Evolutionary conservation across 257 asterid genomes (phyloP).

Genomic region (Cordia subcordata): DNA sequence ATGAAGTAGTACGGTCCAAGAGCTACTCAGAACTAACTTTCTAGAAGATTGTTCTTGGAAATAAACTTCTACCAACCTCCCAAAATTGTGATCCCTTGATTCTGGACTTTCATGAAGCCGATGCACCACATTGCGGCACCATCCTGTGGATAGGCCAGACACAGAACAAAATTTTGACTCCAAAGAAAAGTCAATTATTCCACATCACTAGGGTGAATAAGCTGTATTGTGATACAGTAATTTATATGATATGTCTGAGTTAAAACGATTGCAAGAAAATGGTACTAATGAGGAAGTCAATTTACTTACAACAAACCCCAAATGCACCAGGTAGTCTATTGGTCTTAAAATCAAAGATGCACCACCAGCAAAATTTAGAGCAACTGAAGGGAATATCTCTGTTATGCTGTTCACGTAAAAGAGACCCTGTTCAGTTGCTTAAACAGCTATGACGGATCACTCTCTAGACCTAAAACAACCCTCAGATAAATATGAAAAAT

Average conservation of each 20-base stretch:
- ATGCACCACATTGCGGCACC: constrained; percentile 83
- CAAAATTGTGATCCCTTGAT: constrained; percentile 61
- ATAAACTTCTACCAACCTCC: constrained; percentile 54
- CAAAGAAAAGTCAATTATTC: not conserved
- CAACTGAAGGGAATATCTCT: constrained; percentile 65
- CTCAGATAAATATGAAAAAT: not conserved
- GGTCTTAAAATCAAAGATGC: constrained; percentile 70
- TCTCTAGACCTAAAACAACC: not conserved
- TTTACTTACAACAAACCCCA: constrained; percentile 62
- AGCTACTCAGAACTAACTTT: not conserved
- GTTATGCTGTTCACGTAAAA: constrained; percentile 43
- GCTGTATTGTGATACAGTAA: constrained; percentile 1
- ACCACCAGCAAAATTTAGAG: constrained; percentile 68
- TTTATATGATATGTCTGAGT: not conserved
- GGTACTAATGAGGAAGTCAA: not conserved
- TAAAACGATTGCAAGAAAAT: not conserved
- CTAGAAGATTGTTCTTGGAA: not conserved
- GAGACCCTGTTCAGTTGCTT: constrained; percentile 12
- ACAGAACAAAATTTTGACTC: not conserved
- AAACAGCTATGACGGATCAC: not conserved
- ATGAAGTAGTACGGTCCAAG: no score
- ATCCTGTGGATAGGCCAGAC: constrained; percentile 36
- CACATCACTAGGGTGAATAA: no score
- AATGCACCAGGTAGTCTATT: constrained; percentile 59
- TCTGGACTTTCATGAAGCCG: constrained; percentile 63